These are phyloP conservation scores for Pestalotiopsis sp. DNA, from an alignment of 2,329 filamentous ascomycete species.

Conservation along the genomic window DNA sequence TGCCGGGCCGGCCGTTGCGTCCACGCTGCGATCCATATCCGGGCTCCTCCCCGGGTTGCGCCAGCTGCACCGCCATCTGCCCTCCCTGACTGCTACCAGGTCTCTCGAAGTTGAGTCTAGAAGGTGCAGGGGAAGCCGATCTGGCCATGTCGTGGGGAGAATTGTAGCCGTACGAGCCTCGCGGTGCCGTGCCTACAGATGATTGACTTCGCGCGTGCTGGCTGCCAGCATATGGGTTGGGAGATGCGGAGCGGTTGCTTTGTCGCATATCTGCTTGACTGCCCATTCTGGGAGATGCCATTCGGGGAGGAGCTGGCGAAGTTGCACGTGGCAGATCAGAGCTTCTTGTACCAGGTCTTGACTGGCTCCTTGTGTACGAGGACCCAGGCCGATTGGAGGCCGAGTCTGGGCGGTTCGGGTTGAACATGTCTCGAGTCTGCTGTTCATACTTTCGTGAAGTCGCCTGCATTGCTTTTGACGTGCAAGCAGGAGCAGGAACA, in stretches of 20 bases:
- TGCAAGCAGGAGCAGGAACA: slow-evolving; percentile 88
- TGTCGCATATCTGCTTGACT: slow-evolving; percentile 49
- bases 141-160: slow-evolving; percentile 52
- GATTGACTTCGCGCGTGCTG: slow-evolving; percentile 29
- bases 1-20: slow-evolving; percentile 49
- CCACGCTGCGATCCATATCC: slow-evolving; percentile 52
- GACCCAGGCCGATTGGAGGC: slow-evolving; percentile 19
- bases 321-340: slow-evolving; percentile 61
- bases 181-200: slow-evolving; percentile 43
- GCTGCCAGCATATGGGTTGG: slow-evolving; percentile 61
- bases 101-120: slow-evolving; percentile 46
- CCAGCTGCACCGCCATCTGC: slow-evolving; percentile 72
- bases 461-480: slow-evolving; percentile 93
- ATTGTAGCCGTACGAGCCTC: slow-evolving; percentile 52
- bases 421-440: slow-evolving; percentile 82
- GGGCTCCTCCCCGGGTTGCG: slow-evolving; percentile 61
- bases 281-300: slow-evolving; percentile 63
- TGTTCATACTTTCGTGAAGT: slow-evolving; percentile 86
- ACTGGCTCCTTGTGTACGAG: slow-evolving; percentile 38
- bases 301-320: slow-evolving; percentile 71
- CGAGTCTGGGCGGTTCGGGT: slow-evolving; percentile 35
- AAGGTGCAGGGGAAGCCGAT: slow-evolving; percentile 51
- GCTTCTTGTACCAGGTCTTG: slow-evolving; percentile 62
- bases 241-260: slow-evolving; percentile 55
- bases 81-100: slow-evolving; percentile 54